Base-by-base conservation (phyloP, 2,329 filamentous ascomycete species). In the Drechslera avenae region DNA sequence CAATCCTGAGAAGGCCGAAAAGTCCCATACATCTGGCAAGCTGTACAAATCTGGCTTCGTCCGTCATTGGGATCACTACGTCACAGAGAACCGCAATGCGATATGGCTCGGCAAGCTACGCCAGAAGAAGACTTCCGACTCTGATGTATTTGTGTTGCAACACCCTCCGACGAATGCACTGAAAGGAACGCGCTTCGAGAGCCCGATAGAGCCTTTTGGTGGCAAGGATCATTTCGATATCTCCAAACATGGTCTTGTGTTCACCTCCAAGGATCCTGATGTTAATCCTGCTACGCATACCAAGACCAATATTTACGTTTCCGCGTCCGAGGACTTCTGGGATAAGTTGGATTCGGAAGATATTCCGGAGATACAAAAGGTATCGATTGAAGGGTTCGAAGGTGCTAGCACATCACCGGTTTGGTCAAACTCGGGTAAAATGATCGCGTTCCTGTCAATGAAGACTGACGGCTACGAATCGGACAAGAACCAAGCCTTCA, bases 1-100 rank as follows among this genome's bases (percentile, higher is more conserved):
- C 74, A 89, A 89, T 67, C 78, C 84, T 10, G 79, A 85, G 31
- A 78, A 80, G 12, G 84, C 83, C 31, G 76, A 82, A 56, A 84
- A 86, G 65, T 77, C 82, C 2, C 74, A 79, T 18, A 86, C 86
- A 16, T 83, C 84, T 3, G 90, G 84, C 21, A 86, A 83, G 62
- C 81, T 91, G 17, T 94, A 94, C 72, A 84, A 84, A 16, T 84
- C 82, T 39, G 82, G 92, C 19, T 94, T 90, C 64, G 88, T 90
- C 21, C 83, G 90, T 12, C 89, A 95, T 66, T 95, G 90, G 90
- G 90, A 95, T 68, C 73, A 81, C n/a, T 95, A 87, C 75, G 78
- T 86, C 19, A 85, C 82, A 1, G 81, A 86, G 37, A 86, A 89
- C 63, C 84, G 82, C 54, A 87, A 86, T 63, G 82, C 87, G 2